Evolutionary conservation across 192 early-diverging fungal genomes (phyloP).

Genomic region (Coemansia sp.): DNA sequence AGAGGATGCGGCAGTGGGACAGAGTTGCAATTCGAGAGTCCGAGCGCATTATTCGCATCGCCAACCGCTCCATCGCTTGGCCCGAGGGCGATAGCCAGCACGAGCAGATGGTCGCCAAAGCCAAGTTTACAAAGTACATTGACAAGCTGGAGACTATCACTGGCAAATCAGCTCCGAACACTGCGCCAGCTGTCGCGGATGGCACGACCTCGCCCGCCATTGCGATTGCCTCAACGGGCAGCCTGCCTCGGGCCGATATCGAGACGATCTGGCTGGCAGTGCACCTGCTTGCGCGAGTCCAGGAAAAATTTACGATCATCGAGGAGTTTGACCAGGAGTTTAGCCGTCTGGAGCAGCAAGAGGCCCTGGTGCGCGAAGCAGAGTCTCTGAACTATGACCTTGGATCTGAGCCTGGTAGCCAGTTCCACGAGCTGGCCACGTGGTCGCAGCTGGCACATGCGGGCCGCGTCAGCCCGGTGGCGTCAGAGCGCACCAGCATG

Average conservation of each 20-base stretch:
- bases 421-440: slow-evolving; percentile 36
- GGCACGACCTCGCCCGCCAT: slow-evolving; percentile 2
- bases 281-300: slow-evolving; percentile 47
- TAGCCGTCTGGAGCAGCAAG: slow-evolving; percentile 48
- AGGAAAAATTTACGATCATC: slow-evolving; percentile 44
- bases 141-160: slow-evolving; percentile 47
- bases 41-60: slow-evolving; percentile 42
- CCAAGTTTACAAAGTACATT: slow-evolving; percentile 52
- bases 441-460: slow-evolving; percentile 53
- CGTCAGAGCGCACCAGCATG: slow-evolving; percentile 52
- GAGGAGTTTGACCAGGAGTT: slow-evolving; percentile 57
- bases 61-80: slow-evolving; percentile 47
- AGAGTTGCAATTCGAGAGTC: slow-evolving; percentile 35
- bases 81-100: slow-evolving; percentile 53
- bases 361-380: slow-evolving; percentile 45
- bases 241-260: slow-evolving; percentile 47
- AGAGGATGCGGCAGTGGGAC: slow-evolving; percentile 44
- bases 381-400: slow-evolving; percentile 24
- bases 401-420: not conserved
- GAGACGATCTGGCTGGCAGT: slow-evolving; percentile 58
- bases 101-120: slow-evolving; percentile 54
- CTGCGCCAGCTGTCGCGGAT: not conserved
- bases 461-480: slow-evolving; percentile 32
- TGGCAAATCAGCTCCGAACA: slow-evolving; percentile 3
- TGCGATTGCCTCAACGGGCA: not conserved